Percentiles rank a stretch among this genome's conserved stretches.
These are phyloP conservation scores for Metarhizium brunneum DNA, from an alignment of 2,329 filamentous ascomycete species.

Conservation along the genomic window DNA sequence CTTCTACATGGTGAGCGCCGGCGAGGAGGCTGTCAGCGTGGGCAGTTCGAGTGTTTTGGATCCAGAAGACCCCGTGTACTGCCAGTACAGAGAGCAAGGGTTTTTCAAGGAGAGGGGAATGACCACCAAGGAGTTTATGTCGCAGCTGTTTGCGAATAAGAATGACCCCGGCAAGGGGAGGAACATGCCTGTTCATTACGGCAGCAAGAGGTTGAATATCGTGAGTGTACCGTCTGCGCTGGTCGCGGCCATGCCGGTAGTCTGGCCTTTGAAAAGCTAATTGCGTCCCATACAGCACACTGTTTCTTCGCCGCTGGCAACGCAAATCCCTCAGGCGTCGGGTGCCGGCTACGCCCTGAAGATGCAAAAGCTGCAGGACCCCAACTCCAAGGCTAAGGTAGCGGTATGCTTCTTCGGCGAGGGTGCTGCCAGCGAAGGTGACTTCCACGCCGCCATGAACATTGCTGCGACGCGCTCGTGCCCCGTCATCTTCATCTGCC, in stretches of 20 bases:
- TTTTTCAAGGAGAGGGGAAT: conserved; percentile 87
- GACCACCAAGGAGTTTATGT: conserved; percentile 84
- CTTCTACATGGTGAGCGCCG: conserved; percentile 96
- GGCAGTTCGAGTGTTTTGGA: conserved; percentile 76
- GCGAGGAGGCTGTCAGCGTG: conserved; percentile 89
- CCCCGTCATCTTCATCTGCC: conserved; percentile 80
- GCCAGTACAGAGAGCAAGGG: conserved; percentile 89
- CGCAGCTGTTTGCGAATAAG: conserved; percentile 81
- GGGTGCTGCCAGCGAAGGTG: conserved; percentile 81
- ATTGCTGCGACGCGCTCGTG: conserved; percentile 85
- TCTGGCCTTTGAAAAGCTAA: background rate
- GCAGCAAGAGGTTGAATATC: conserved; percentile 73
- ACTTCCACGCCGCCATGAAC: conserved; percentile 86
- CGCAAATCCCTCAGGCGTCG: conserved; percentile 80
- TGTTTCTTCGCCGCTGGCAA: conserved; percentile 74
- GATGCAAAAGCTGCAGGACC: conserved; percentile 65
- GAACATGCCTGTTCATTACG: conserved; percentile 98
- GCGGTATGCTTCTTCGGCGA: conserved; percentile 85
- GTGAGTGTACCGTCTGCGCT: conserved; percentile 34
- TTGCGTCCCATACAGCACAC: conserved; percentile 50
- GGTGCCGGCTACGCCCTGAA: conserved; percentile 85
- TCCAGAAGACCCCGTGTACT: conserved; percentile 84
- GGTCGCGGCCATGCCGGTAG: too few relatives aligned
- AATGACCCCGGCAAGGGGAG: conserved; percentile 73
- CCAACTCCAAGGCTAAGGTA: conserved; percentile 56